Evolutionary conservation across 2,329 filamentous ascomycete genomes (phyloP), one percentile per base, ranked within the genome.

Genomic region (Claviceps quebecensis): DNA sequence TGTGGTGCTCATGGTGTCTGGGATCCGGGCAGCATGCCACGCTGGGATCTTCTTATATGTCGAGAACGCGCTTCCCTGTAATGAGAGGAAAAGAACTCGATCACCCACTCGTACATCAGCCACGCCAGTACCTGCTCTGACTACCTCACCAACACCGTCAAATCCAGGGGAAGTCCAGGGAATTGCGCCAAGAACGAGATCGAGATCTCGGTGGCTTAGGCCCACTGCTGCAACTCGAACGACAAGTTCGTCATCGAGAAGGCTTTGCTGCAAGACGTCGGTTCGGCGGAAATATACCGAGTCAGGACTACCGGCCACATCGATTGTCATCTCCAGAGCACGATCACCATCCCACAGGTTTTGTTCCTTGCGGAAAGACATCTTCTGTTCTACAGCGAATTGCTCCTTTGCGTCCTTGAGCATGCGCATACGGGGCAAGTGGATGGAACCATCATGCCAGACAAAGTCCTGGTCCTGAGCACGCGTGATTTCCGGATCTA

Each of bases 121-220:
- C 29, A 57, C 57, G n/a, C 41, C 26, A 9, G 37, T 26, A 8
- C 61, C 60, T 1, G 50, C 39, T 14, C 48, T 55, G 7, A 53
- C 38, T 19, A 65, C 56, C n/a, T 56, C 52, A 26, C 62, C 62
- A 4, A 60, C 53, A 5, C 55, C 58, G 19, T 64, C 62, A 7
- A 53, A 45, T 6, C 61, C 60, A n/a, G 60, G 44, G 17, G 51
- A 39, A 5, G 49, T 51, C 59, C 59, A 61, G 1, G 58, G 56
- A 2, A 61, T 55, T 0, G 59, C 50, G 4, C 59, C 58, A 2
- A 61, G 54, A 4, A 61, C 43, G 2, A 58, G 49, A n/a, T 51
- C 48, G 0, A 62, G 53, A 45, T 62, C 60, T 1, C 56, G 57
- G 39, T 52, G 55, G 53, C 53, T 60, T 5, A 60, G 29, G 17